Evolutionary conservation across 306 rosid species (phyloP), one percentile per base, ranked within the genome.

Genomic region (Acacia melanoxylon): DNA sequence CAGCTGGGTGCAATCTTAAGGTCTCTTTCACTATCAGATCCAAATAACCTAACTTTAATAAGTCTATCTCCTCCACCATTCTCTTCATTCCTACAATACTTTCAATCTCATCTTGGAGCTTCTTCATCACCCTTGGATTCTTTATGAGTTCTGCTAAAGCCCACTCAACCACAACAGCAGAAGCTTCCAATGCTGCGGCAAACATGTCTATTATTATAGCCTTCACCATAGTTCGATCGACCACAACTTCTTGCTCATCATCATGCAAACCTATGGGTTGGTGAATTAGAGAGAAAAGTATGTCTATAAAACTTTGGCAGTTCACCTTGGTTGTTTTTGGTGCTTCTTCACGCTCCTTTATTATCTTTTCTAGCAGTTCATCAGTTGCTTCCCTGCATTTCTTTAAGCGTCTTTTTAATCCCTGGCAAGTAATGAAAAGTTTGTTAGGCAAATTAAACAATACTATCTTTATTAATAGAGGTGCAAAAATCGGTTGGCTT

Each of bases 131-230:
- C 6, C 51, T 58, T 1, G 86, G 86, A 71, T 87, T 66, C 51
- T 22, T 81, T 2, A 84, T 3, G 16, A 87, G 82, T 49, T 84
- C 86, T 1, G 87, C 49, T 6, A 87, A 45, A 22, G 42, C 75
- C 90, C 90, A 87, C 4, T 78, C 77, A 0, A 81, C 22, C 1
- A 44, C 2, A 0, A 20, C 62, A 15, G 81, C 54, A 46, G 65
- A 25, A 45, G 84, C 35, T 59, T 82, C 62, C 41, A 52, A 44
- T 46, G 86, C 61, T 3, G 27, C 86, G 0, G 20, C 14, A 31
- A 87, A 51, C 84, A 81, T 69, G 29, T 86, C 84, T 2, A 78
- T 0, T 24, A 85, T 2, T n/a, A 86, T 51, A 33, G 86, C 88
- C 42, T 86, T 86, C 6, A 75, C 75, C 56, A 48, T 46, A 14